Conservation (phyloP, 2,329 filamentous ascomycete genomes). For the Xylariaceae sp. region DNA sequence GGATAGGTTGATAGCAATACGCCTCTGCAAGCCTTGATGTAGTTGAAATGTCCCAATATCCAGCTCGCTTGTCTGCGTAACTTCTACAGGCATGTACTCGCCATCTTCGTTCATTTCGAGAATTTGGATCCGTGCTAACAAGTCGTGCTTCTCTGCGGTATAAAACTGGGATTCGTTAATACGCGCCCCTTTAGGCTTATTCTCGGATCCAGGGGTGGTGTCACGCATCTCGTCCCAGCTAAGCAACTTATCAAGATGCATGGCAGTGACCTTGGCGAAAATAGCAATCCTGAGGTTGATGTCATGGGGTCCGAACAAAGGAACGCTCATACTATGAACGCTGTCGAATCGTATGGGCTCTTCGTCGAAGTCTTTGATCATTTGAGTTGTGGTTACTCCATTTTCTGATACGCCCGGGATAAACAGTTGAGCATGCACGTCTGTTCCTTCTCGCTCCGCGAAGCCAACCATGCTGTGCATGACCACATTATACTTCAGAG, state of each 20-base stretch:
- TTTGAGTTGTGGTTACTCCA: conserved; percentile 91
- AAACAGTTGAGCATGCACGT: conserved; percentile 97
- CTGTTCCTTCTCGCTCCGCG: conserved; percentile 90
- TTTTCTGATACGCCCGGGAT: conserved; percentile 89
- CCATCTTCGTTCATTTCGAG: conserved; percentile 91
- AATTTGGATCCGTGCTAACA: conserved; percentile 86
- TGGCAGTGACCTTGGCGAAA: conserved; percentile 86
- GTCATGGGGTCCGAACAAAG: conserved; percentile 75
- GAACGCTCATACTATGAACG: conserved; percentile 96
- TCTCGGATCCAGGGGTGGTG: conserved; percentile 64
- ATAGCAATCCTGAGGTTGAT: conserved; percentile 84
- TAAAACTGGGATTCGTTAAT: conserved; percentile 93
- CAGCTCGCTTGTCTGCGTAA: conserved; percentile 81
- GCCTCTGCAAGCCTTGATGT: conserved; percentile 90
- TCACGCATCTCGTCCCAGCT: conserved; percentile 99
- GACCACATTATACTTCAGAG: conserved; percentile 96
- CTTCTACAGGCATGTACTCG: conserved; percentile 90
- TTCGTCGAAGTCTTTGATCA: conserved; percentile 94
- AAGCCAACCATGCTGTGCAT: conserved; percentile 97
- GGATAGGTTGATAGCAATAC: conserved; percentile 85
- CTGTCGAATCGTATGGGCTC: conserved; percentile 92
- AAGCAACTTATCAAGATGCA: conserved; percentile 95
- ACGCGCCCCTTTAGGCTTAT: conserved; percentile 64
- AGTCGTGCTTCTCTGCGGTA: conserved; percentile 90
- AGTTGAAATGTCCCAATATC: conserved; percentile 93